Percentiles rank a stretch among this genome's conserved stretches.
These are phyloP conservation scores for Imleria badia DNA, from an alignment of 768 basidiomycete species.

Conservation along the genomic window DNA sequence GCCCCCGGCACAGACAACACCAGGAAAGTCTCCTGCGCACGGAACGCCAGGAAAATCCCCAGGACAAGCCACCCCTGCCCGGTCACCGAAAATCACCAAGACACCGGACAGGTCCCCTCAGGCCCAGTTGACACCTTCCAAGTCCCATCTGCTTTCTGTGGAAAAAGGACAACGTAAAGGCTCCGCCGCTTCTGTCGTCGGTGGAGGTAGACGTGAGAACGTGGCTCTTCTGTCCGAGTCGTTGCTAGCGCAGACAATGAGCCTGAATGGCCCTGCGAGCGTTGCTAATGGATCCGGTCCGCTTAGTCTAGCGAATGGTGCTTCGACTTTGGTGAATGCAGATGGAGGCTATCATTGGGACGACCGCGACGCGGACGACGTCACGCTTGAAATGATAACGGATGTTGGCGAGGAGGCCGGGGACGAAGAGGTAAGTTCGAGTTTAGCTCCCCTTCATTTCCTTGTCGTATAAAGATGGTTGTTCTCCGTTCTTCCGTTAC, in stretches of 20 bases:
- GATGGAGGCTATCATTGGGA: conserved; percentile 27
- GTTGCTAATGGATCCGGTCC: conserved; percentile 19
- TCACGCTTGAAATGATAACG: conserved; percentile 73
- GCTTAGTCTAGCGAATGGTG: conserved; percentile 23
- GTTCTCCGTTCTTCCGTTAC: neutral
- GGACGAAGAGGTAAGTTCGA: conserved; percentile 62
- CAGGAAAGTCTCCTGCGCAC: conserved; percentile 16
- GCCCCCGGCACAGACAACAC: conserved; percentile 16
- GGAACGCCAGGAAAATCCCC: conserved; percentile 23
- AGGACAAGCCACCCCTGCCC: conserved; percentile 20
- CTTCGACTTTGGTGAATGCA: conserved; percentile 20
- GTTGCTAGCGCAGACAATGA: conserved; percentile 9
- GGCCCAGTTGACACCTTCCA: conserved; percentile 21
- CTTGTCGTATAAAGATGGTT: neutral
- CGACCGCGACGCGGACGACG: conserved; percentile 52
- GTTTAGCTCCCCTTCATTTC: neutral
- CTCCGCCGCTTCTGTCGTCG: conserved; percentile 15
- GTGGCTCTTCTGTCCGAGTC: conserved; percentile 20
- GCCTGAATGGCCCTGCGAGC: conserved; percentile 16
- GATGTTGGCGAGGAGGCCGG: conserved; percentile 54
- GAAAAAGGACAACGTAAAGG: conserved; percentile 23
- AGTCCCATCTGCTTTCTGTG: conserved; percentile 12
- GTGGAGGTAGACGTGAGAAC: conserved; percentile 18
- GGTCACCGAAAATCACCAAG: conserved; percentile 21
- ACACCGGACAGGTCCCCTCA: conserved; percentile 24